Conservation (phyloP, 495 filamentous ascomycete species). For the Tuber aestivum region DNA sequence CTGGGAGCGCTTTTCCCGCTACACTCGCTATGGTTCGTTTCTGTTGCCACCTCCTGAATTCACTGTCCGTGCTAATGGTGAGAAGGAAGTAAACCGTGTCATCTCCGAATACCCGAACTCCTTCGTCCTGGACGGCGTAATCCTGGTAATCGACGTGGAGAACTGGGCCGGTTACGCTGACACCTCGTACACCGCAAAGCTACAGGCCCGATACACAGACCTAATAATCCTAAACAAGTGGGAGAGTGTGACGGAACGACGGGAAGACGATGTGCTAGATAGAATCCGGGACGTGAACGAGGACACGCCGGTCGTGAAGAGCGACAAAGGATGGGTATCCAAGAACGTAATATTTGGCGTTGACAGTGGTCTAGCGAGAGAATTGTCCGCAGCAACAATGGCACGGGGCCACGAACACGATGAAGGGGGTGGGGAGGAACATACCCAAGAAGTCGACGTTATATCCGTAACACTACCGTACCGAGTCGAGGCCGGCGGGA, state of each 20-base stretch:
- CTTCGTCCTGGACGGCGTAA: slow-evolving; percentile 81
- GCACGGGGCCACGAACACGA: slow-evolving; percentile 40
- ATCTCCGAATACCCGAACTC: slow-evolving; percentile 54
- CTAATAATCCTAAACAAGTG: slow-evolving; percentile 94
- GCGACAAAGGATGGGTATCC: slow-evolving; percentile 65
- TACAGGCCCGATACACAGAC: slow-evolving; percentile 87
- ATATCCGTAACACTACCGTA: slow-evolving; percentile 63
- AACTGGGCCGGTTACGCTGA: slow-evolving; percentile 96
- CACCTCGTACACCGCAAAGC: slow-evolving; percentile 72
- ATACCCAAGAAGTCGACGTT: slow-evolving; percentile 87
- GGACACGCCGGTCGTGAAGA: slow-evolving; percentile 72
- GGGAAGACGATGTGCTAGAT: slow-evolving; percentile 77
- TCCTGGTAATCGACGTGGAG: slow-evolving; percentile 91
- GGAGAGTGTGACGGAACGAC: slow-evolving; percentile 65
- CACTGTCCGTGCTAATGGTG: slow-evolving; percentile 23
- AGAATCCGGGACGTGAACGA: slow-evolving; percentile 80
- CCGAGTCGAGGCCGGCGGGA: slow-evolving; percentile 38
- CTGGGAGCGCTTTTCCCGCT: slow-evolving; percentile 78
- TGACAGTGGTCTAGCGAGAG: slow-evolving; percentile 56
- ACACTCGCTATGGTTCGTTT: slow-evolving; percentile 67
- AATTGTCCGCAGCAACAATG: slow-evolving; percentile 15
- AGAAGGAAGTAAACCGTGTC: slow-evolving; percentile 64
- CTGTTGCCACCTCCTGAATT: background rate
- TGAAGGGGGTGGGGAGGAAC: slow-evolving; percentile 49
- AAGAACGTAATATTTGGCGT: slow-evolving; percentile 77